Evolutionary conservation across 306 rosid species (phyloP), one percentile per base, ranked within the genome.

Genomic region (Castanea mollissima): DNA sequence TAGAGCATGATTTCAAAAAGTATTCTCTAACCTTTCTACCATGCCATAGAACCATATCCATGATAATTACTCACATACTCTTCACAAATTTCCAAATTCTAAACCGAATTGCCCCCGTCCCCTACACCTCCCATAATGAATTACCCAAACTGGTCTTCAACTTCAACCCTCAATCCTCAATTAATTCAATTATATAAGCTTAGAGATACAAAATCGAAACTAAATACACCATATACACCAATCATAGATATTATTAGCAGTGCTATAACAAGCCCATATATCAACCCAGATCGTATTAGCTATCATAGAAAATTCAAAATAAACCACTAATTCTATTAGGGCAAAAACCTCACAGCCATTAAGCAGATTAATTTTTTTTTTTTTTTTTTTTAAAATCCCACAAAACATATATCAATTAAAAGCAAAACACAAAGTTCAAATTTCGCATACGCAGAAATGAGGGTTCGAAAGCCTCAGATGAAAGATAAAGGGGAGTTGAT

Each of bases 51-150:
- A 10, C 31, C 74, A 54, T 18, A 75, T 34, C 31, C 62, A 32
- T 55, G 16, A 12, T 55, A 41, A 34, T 44, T n/a, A 12, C 13
- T 38, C 21, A 34, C 55, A 25, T 15, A 54, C 59, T 6, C 38
- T 12, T 44, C 38, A 23, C 32, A 71, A 38, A 21, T 76, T 49
- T 69, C 75, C 63, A 34, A 55, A 57, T 76, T 67, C 79, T 57
- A 58, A 65, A 32, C 76, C 54, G 23, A 67, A 56, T 16, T 52
- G 56, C 76, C 46, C 5, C 46, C 0, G 18, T n/a, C 57, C 20
- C 19, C 29, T 11, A 31, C 6, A 0, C 76, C 68, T 74, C 5
- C 34, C 46, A 70, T 71, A 59, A 69, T 3, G 18, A 18, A 65
- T 75, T 63, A 4, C 51, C 72, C 3, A 34, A 46, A 71, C 44